A percentile compares a stretch with the other conserved stretches of the same genome.
These are phyloP conservation scores for Iris macrosiphon DNA, from an alignment of 106 monocot genomes.

Conservation along the genomic window DNA sequence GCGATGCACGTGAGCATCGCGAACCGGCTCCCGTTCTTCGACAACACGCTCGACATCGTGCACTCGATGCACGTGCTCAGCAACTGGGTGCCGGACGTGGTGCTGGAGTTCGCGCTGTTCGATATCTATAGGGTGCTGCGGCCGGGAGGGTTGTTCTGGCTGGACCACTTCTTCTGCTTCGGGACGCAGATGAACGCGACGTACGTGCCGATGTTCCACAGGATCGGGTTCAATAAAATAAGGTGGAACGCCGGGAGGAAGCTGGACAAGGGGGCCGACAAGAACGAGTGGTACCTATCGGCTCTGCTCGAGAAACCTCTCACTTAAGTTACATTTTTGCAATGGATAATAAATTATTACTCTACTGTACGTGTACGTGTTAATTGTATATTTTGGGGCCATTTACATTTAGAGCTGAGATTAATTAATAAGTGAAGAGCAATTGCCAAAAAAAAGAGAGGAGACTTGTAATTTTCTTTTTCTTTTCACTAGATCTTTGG, in stretches of 20 bases:
- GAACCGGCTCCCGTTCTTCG: constrained; percentile 55
- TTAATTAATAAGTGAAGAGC: no score
- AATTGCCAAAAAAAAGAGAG: no score
- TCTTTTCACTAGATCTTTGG: no score
- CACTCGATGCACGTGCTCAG: constrained; percentile 57
- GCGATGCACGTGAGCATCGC: constrained; percentile 41
- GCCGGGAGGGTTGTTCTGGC: constrained; percentile 51
- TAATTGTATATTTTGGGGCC: no score
- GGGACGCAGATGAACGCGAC: constrained; percentile 41
- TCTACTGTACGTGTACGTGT: no score
- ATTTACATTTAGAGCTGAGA: no score
- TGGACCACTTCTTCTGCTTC: constrained; percentile 48
- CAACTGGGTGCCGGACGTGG: constrained; percentile 36
- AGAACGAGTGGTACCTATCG: constrained; percentile 63
- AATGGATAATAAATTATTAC: neutral
- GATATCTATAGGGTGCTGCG: constrained; percentile 47
- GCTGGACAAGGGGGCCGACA: constrained; percentile 33
- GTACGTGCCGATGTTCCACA: constrained; percentile 42
- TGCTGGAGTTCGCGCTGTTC: constrained; percentile 51
- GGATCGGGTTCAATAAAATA: constrained; percentile 35
- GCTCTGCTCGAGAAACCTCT: constrained; percentile 51
- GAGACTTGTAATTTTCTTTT: no score
- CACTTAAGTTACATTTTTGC: constrained; percentile 17
- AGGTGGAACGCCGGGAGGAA: constrained; percentile 51
- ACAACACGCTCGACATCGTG: constrained; percentile 47